phyloP scores from a whole-genome alignment of 1,139 yeast species.

The Candida pseudoviswanathii region DNA sequence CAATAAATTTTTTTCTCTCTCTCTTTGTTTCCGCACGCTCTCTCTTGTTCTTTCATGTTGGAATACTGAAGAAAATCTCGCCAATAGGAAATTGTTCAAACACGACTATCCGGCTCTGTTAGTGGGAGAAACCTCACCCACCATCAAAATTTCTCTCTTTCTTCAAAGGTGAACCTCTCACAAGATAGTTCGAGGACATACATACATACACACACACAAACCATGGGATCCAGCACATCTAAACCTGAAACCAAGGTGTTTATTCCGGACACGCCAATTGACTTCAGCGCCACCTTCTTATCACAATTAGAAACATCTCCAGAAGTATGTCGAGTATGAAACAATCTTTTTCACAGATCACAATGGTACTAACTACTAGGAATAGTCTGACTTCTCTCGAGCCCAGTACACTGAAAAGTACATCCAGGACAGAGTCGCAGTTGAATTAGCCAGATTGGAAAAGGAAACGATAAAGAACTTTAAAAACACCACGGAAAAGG shows the following conservation, averaged over 20 bases:
- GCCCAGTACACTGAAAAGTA: conserved; percentile 76
- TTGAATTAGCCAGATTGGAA: conserved; percentile 65
- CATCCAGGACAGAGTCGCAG: conserved; percentile 74
- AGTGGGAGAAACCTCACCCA: background rate
- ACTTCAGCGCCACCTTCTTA: conserved; percentile 68
- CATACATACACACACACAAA: background rate
- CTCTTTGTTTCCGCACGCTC: background rate
- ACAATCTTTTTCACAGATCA: background rate
- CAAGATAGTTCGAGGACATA: background rate
- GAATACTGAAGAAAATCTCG: background rate
- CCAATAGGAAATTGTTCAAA: conserved; percentile 4
- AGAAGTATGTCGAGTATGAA: conserved; percentile 46
- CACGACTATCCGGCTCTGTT: background rate
- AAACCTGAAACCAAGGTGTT: conserved; percentile 68
- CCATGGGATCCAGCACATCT: conserved; percentile 59
- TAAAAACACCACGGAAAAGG: conserved; percentile 49
- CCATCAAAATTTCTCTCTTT: conserved; percentile 1
- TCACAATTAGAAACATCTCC: conserved; percentile 70
- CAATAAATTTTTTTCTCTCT: background rate
- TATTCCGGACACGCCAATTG: conserved; percentile 73
- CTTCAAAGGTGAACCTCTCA: background rate
- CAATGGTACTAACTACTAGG: conserved; percentile 24
- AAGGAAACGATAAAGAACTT: conserved; percentile 59
- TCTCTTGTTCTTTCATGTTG: background rate
- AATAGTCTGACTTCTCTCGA: conserved; percentile 73